Evolutionary conservation across 2,329 filamentous ascomycete species (phyloP).

Genomic region (Arthrobotrys sphaeroides): DNA sequence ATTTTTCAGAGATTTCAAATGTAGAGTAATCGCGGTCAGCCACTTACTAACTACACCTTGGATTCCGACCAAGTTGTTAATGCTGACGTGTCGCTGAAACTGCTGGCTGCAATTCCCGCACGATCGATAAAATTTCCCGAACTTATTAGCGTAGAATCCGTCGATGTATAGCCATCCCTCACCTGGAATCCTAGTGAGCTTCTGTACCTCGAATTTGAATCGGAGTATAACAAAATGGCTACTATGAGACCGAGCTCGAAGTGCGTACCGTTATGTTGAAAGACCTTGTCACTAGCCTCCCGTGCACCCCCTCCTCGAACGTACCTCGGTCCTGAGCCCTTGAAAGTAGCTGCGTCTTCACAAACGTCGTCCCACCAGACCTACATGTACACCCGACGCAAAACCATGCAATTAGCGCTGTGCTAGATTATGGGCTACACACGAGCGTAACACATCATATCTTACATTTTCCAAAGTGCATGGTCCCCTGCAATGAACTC

Average conservation of each 20-base stretch:
- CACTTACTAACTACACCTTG: slow-evolving; percentile 44
- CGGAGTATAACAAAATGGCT: too few species aligned
- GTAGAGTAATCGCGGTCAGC: background rate
- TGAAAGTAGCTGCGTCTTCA: slow-evolving; percentile 62
- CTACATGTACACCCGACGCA: background rate
- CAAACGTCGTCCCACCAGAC: slow-evolving; percentile 62
- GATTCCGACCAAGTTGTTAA: slow-evolving; percentile 35
- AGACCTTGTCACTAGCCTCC: slow-evolving; percentile 60
- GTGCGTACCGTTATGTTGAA: slow-evolving; percentile 60
- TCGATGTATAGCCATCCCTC: slow-evolving; percentile 57
- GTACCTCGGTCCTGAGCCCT: slow-evolving; percentile 58
- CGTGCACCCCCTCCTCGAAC: slow-evolving; percentile 61
- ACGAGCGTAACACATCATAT: slow-evolving; percentile 19
- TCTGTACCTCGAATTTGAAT: background rate
- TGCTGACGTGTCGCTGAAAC: slow-evolving; percentile 58
- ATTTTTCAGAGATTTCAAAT: too few species aligned
- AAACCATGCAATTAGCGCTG: background rate
- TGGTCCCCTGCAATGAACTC: slow-evolving; percentile 65
- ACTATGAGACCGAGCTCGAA: too few species aligned
- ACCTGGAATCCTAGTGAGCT: background rate
- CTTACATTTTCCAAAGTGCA: slow-evolving; percentile 65
- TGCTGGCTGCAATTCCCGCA: slow-evolving; percentile 63
- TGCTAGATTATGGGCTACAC: background rate
- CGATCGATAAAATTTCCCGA: slow-evolving; percentile 64
- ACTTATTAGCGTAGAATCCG: slow-evolving; percentile 62